Base-by-base conservation (phyloP, 2,329 filamentous ascomycete species). In the Trichoderma sp. region DNA sequence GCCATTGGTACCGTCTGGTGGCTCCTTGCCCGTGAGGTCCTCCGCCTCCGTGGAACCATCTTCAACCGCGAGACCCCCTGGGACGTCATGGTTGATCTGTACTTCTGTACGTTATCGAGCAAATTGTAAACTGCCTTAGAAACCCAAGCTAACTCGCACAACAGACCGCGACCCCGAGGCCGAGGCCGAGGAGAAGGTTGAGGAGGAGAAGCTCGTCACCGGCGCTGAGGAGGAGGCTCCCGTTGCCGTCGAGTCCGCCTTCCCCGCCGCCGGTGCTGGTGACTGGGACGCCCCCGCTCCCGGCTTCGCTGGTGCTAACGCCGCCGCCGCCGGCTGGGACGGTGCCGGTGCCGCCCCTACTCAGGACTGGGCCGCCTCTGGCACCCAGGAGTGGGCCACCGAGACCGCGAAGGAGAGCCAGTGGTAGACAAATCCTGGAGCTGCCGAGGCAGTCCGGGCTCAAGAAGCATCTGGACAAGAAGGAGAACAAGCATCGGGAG, bases 21-120 rank as follows among this genome's bases (percentile, higher is more conserved):
- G 96, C 91, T 99, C 91, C 90, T 99, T 77, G 95, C 96, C 83
- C 96, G 96, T 89, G 96, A 99, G 90, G 95, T 99, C 82, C 94
- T 99, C 84, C 94, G 96, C 82, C 94, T 99, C 80, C 94, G 96
- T 79, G 96, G 96, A 78, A 98, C 94, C 81, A 93, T 99, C 81
- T 91, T 93, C 82, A 93, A 89, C 88, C 94, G 96, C 83, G 96
- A 99, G 86, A 90, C 91, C 72, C 92, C 97, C 83, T 99, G 96
- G 96, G 96, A 99, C 82, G 91, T 97, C 85, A 98, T 99, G 91
- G 93, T 96, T 79, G 96, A 99, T 91, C 87, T 99, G 79, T 99
- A 99, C 93, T 99, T 99, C 91, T 97, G 87, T 89, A 87, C 75
- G 87, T 86, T 26, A 26, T 26, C 26, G 26, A 26, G 26, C 26